These are phyloP conservation scores for Quercus robur DNA, from an alignment of 306 rosid genomes.

Conservation along the genomic window DNA sequence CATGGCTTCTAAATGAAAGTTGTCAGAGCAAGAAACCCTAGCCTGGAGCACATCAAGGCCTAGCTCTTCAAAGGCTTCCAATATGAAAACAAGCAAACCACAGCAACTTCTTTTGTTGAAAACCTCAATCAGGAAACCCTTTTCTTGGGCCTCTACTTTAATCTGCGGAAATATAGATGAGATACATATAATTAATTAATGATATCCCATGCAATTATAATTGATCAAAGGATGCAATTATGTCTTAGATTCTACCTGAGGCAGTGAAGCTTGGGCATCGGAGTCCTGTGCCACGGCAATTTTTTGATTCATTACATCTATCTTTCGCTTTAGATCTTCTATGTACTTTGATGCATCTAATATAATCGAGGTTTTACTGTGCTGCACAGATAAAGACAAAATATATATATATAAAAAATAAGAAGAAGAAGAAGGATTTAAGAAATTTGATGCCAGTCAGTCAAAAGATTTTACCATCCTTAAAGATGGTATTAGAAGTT, in stretches of 20 bases:
- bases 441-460: background rate
- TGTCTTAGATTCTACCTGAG: slow-evolving; percentile 28
- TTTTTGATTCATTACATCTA: slow-evolving; percentile 30
- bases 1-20: slow-evolving; percentile 48
- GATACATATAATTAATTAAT: background rate
- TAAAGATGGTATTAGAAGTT: background rate
- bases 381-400: slow-evolving; percentile 24
- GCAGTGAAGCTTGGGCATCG: slow-evolving; percentile 36
- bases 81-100: slow-evolving; percentile 55
- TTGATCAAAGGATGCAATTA: background rate
- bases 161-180: slow-evolving; percentile 27
- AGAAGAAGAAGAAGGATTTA: background rate
- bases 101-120: slow-evolving; percentile 34
- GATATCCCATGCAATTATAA: background rate
- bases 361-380: slow-evolving; percentile 24
- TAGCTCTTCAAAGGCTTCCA: slow-evolving; percentile 64
- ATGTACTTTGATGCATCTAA: slow-evolving; percentile 37
- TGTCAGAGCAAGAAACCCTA: slow-evolving; percentile 63
- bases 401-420: background rate
- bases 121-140: slow-evolving; percentile 48
- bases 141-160: slow-evolving; percentile 39
- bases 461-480: background rate
- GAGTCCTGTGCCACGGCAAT: slow-evolving; percentile 4
- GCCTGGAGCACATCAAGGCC: slow-evolving; percentile 65
- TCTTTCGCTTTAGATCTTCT: slow-evolving; percentile 34